Evolutionary conservation across 306 rosid species (phyloP).

Genomic region (Comarum palustre): DNA sequence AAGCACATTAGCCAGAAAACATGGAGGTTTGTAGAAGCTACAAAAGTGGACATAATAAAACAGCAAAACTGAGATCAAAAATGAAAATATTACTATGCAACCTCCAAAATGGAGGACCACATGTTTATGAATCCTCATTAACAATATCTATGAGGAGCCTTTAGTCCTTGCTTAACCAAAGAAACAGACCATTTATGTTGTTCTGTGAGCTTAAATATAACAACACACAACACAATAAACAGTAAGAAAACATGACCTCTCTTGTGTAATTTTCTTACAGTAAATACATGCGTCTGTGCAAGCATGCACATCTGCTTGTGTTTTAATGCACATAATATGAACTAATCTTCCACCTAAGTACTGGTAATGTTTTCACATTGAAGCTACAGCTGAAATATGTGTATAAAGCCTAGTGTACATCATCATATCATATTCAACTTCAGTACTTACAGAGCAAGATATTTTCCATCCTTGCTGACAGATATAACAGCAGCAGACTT

Average conservation of each 20-base stretch:
- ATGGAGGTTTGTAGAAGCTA: neutral
- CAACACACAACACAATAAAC: neutral
- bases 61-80: neutral
- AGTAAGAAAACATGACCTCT: neutral
- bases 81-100: neutral
- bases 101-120: neutral
- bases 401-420: slow-evolving; percentile 8
- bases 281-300: neutral
- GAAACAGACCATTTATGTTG: neutral
- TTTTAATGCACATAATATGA: neutral
- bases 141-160: neutral
- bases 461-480: slow-evolving; percentile 89
- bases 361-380: neutral
- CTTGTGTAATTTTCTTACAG: neutral
- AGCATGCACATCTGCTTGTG: neutral
- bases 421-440: slow-evolving; percentile 19
- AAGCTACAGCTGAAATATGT: neutral
- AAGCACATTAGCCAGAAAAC: neutral
- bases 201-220: neutral
- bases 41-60: neutral
- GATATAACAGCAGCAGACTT: slow-evolving; percentile 84
- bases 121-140: neutral
- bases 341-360: neutral
- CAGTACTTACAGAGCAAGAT: slow-evolving; percentile 82
- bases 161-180: neutral